Percentiles rank a stretch among this genome's conserved stretches.
These are phyloP conservation scores for Leucosporidium yakuticum DNA, from an alignment of 768 basidiomycete genomes.

Conservation along the genomic window DNA sequence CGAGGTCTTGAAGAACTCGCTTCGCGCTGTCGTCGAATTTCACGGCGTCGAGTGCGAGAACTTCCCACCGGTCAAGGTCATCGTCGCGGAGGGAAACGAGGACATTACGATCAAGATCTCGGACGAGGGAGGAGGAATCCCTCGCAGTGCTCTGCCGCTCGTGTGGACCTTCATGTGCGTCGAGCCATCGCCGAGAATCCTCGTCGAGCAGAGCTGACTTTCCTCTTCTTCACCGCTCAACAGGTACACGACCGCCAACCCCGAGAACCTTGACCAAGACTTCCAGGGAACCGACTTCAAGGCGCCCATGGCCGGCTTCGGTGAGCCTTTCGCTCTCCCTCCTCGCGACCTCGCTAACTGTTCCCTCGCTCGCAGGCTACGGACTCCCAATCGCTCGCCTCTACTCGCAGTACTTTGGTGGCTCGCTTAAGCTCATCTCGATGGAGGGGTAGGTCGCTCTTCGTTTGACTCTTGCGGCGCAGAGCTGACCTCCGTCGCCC, in stretches of 20 bases:
- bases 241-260: slow-evolving; percentile 41
- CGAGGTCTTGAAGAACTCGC: slow-evolving; percentile 93
- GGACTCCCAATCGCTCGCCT: slow-evolving; percentile 47
- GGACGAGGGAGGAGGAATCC: slow-evolving; percentile 94
- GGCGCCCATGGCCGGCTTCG: slow-evolving; percentile 91
- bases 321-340: slow-evolving; percentile 14
- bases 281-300: slow-evolving; percentile 69
- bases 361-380: not conserved
- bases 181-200: slow-evolving; percentile 46
- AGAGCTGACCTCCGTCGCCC: not conserved
- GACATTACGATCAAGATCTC: slow-evolving; percentile 99
- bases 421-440: slow-evolving; percentile 84
- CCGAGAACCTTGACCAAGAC: slow-evolving; percentile 40
- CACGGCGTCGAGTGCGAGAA: slow-evolving; percentile 76
- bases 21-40: slow-evolving; percentile 91
- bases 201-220: slow-evolving; percentile 42
- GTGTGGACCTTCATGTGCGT: slow-evolving; percentile 95
- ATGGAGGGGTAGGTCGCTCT: slow-evolving; percentile 69
- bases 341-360: not conserved
- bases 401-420: slow-evolving; percentile 74
- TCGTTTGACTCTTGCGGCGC: not conserved
- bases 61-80: slow-evolving; percentile 84
- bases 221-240: not conserved
- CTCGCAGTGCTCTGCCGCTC: slow-evolving; percentile 72
- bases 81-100: slow-evolving; percentile 94